phyloP scores from a whole-genome alignment of 192 early-diverging fungal genomes.

The Coemansia sp. region DNA sequence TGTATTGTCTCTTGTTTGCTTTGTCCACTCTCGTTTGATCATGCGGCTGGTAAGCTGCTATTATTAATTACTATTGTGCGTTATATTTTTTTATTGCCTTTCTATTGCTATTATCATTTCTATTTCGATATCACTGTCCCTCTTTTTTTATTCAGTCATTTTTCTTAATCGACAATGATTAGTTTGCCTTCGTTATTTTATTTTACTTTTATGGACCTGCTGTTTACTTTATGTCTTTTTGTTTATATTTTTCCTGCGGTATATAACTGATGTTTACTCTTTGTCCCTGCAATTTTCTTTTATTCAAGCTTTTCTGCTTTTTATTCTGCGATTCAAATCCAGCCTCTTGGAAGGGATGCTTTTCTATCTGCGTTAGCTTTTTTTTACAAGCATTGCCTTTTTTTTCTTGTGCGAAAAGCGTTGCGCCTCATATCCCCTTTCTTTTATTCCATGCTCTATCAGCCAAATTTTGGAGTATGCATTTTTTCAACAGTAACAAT shows the following conservation, averaged over 20 bases:
- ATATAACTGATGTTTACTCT: not conserved
- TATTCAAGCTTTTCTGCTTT: not conserved
- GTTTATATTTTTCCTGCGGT: no score
- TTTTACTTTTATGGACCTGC: not conserved
- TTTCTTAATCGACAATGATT: not conserved
- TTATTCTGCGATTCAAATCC: not conserved
- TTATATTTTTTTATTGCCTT: not conserved
- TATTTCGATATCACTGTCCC: not conserved
- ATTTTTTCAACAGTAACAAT: not conserved
- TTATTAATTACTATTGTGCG: not conserved
- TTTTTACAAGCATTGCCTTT: not conserved
- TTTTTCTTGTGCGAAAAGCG: not conserved
- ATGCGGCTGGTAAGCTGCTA: not conserved
- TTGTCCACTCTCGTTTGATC: not conserved
- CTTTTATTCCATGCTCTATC: not conserved
- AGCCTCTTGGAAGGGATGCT: constrained; percentile 13
- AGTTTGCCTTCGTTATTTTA: not conserved
- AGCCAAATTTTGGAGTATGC: not conserved
- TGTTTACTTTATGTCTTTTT: no score
- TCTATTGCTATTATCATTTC: not conserved
- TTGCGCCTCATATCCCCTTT: constrained; percentile 1
- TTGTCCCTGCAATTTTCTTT: not conserved
- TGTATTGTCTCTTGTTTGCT: constrained; percentile 1
- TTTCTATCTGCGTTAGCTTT: no score
- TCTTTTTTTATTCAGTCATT: not conserved